Evolutionary conservation across 768 basidiomycete genomes (phyloP).

Genomic region (Butyriboletus loyo): DNA sequence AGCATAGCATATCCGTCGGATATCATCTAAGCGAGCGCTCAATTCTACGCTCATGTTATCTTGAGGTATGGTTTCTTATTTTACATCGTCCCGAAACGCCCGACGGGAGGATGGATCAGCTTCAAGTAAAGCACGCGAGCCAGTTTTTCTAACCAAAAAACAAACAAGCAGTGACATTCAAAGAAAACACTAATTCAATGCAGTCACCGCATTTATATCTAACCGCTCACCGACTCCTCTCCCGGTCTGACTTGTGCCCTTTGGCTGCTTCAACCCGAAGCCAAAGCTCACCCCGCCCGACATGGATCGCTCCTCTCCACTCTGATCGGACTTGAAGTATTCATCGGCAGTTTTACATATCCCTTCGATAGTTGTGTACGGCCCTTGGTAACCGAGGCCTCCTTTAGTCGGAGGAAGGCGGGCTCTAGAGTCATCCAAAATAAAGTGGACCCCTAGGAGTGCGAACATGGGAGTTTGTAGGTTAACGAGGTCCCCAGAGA

Average conservation of each 20-base stretch:
- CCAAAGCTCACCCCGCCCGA: constrained; percentile 47
- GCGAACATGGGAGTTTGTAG: constrained; percentile 60
- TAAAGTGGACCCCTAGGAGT: constrained; percentile 50
- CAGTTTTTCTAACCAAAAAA: not conserved
- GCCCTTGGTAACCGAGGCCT: constrained; percentile 60
- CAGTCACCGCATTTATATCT: constrained; percentile 14
- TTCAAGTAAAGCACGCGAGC: not conserved
- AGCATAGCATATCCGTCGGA: not conserved
- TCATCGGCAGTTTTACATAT: constrained; percentile 55
- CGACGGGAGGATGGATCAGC: not conserved
- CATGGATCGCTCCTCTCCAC: constrained; percentile 38
- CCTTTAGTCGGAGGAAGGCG: constrained; percentile 51
- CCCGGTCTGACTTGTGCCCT: constrained; percentile 26
- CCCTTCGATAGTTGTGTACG: constrained; percentile 57
- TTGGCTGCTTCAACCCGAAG: constrained; percentile 30
- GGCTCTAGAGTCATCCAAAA: constrained; percentile 67
- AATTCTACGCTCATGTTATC: not conserved
- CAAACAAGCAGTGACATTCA: not conserved
- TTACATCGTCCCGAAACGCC: not conserved
- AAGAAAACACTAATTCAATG: constrained; percentile 17
- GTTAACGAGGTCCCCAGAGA: constrained; percentile 50
- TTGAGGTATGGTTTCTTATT: not conserved
- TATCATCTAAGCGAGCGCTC: not conserved
- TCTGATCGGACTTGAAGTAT: constrained; percentile 37
- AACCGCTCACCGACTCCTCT: constrained; percentile 25